Evolutionary conservation across 2,329 filamentous ascomycete genomes (phyloP).

Genomic region (Fusarium guadeloupense): DNA sequence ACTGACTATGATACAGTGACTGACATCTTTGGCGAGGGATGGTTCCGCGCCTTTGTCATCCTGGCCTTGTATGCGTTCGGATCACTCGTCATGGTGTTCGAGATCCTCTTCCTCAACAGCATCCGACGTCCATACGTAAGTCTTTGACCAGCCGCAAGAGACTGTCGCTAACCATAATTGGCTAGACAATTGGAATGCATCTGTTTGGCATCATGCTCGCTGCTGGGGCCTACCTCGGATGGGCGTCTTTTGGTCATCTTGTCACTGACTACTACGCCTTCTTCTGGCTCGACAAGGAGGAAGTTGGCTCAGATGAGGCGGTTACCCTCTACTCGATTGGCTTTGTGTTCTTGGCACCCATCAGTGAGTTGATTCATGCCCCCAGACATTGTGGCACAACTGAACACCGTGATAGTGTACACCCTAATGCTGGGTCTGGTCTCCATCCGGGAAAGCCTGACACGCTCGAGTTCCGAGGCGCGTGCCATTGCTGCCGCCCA

Average conservation of each 20-base stretch:
- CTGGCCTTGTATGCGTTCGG: constrained; percentile 58
- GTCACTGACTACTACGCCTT: constrained; percentile 58
- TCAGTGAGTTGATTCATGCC: constrained; percentile 51
- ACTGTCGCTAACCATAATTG: constrained; percentile 15
- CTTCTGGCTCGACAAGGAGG: constrained; percentile 60
- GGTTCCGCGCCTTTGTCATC: constrained; percentile 58
- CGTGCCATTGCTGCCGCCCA: constrained; percentile 40
- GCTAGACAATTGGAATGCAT: constrained; percentile 57
- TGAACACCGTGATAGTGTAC: constrained; percentile 52
- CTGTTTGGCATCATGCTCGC: constrained; percentile 53
- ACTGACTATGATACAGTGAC: constrained; percentile 51
- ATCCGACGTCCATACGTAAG: constrained; percentile 61
- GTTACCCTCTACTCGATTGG: constrained; percentile 55
- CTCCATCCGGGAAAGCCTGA: constrained; percentile 57
- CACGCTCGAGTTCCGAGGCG: constrained; percentile 39
- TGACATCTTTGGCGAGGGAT: constrained; percentile 58
- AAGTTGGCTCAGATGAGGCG: constrained; percentile 55
- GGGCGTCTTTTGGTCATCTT: constrained; percentile 58
- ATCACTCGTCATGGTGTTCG: constrained; percentile 55
- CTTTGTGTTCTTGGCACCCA: constrained; percentile 56
- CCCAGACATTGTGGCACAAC: background rate
- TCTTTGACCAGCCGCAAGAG: background rate
- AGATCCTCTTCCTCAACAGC: constrained; percentile 62
- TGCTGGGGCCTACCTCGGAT: constrained; percentile 58
- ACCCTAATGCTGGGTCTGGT: constrained; percentile 60